Evolutionary conservation across 495 filamentous ascomycete genomes (phyloP).

Genomic region (Aspergillus incahuasiensis): DNA sequence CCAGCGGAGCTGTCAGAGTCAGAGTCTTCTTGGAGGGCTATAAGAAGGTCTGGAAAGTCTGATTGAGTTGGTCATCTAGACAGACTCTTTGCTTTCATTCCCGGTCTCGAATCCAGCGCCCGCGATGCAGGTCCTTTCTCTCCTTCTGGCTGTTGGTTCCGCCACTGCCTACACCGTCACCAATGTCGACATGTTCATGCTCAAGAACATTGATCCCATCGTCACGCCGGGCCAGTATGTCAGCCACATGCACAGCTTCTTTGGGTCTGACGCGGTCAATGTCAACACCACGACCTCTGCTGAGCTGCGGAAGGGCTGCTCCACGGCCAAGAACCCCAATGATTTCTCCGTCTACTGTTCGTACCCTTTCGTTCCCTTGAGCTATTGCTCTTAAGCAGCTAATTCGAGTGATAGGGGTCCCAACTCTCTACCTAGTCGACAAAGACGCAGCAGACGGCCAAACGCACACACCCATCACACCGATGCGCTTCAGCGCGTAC

Average conservation of each 20-base stretch:
- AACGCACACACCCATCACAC: slow-evolving; percentile 9
- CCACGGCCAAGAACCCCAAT: slow-evolving; percentile 17
- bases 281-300: slow-evolving; percentile 18
- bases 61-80: no score
- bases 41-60: no score
- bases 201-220: slow-evolving; percentile 22
- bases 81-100: no score
- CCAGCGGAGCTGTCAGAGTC: no score
- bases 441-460: not conserved
- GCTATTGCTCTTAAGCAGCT: not conserved
- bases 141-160: slow-evolving; percentile 15
- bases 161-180: slow-evolving; percentile 22
- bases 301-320: slow-evolving; percentile 19
- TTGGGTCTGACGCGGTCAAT: slow-evolving; percentile 20
- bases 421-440: slow-evolving; percentile 14
- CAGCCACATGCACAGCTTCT: slow-evolving; percentile 25
- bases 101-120: not conserved
- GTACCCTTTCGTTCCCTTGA: not conserved
- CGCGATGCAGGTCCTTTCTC: slow-evolving; percentile 8
- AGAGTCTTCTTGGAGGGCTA: no score
- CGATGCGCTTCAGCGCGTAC: slow-evolving; percentile 21
- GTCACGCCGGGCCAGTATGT: slow-evolving; percentile 19
- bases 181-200: slow-evolving; percentile 14
- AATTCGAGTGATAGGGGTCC: slow-evolving; percentile 12
- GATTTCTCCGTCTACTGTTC: slow-evolving; percentile 23